phyloP scores from a whole-genome alignment of 2,329 filamentous ascomycete species.

The Aspergillus sp. region DNA sequence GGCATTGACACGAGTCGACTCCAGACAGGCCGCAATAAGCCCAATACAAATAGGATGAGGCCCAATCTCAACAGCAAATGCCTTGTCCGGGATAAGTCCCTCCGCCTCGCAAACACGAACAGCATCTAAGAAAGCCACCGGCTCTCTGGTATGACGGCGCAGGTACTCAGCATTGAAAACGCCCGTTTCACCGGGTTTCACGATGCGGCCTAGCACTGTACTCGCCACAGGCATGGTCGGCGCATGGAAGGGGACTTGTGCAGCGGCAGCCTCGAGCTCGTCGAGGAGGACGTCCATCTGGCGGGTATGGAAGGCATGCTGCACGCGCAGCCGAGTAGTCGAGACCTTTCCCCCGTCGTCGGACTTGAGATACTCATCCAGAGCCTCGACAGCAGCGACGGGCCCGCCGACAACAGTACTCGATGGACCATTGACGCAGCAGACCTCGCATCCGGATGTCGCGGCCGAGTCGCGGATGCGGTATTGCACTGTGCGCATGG shows the following conservation, averaged over 20 bases:
- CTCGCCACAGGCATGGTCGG: conserved; percentile 66
- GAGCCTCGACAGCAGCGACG: conserved; percentile 46
- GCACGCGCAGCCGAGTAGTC: conserved; percentile 60
- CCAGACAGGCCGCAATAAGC: conserved; percentile 66
- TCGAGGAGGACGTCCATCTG: conserved; percentile 20
- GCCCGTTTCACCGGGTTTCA: conserved; percentile 48
- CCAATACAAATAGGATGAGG: conserved; percentile 68
- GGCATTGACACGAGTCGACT: conserved; percentile 34
- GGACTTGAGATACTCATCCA: conserved; percentile 50
- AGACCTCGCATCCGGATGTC: conserved; percentile 46
- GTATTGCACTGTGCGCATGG: conserved; percentile 41
- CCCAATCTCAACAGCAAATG: conserved; percentile 72
- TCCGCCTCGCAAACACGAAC: conserved; percentile 57
- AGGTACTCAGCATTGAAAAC: conserved; percentile 63
- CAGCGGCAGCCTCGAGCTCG: conserved; percentile 9
- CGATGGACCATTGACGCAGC: conserved; percentile 74
- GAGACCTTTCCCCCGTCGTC: conserved; percentile 53
- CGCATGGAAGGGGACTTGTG: conserved; percentile 54
- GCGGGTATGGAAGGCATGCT: conserved; percentile 54
- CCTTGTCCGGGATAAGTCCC: conserved; percentile 57
- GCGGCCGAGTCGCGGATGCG: conserved; percentile 32
- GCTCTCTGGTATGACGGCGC: conserved; percentile 62
- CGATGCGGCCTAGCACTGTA: conserved; percentile 55
- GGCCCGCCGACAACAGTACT: conserved; percentile 29
- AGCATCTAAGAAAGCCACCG: conserved; percentile 68